Conservation (phyloP, 192 early-diverging fungal species). For the Coemansia sp. region DNA sequence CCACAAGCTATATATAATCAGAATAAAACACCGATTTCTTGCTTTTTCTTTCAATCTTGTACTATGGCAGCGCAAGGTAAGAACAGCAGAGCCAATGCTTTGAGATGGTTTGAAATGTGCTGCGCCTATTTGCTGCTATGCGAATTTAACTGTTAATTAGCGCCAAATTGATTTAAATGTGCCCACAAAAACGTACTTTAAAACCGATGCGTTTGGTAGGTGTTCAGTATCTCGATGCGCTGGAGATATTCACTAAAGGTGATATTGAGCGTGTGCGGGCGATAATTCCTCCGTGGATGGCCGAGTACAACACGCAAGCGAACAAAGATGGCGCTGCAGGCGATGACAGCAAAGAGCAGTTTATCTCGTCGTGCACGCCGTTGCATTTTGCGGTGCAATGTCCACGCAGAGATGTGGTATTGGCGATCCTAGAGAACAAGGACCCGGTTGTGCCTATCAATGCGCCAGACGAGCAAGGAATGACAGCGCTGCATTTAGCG, state of each 20-base stretch:
- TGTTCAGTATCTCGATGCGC: slow-evolving; percentile 48
- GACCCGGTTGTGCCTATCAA: slow-evolving; percentile 58
- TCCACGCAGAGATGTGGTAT: slow-evolving; percentile 60
- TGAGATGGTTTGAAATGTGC: too few relatives aligned
- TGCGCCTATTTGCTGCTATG: not conserved
- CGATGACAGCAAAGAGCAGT: slow-evolving; percentile 9
- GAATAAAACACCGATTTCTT: not conserved
- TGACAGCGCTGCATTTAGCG: slow-evolving; percentile 77
- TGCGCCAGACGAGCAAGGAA: slow-evolving; percentile 61
- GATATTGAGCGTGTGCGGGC: slow-evolving; percentile 30
- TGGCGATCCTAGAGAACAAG: slow-evolving; percentile 55
- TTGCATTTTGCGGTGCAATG: slow-evolving; percentile 68
- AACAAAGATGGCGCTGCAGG: not conserved
- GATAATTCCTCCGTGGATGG: slow-evolving; percentile 47
- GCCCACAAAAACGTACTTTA: not conserved
- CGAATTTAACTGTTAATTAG: not conserved
- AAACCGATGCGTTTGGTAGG: not conserved
- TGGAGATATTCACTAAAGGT: slow-evolving; percentile 51
- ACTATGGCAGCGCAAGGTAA: not conserved
- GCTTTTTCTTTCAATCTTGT: not conserved
- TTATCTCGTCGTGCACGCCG: slow-evolving; percentile 50
- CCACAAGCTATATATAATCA: not conserved
- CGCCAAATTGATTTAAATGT: not conserved
- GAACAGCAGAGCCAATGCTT: not conserved
- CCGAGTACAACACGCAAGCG: slow-evolving; percentile 27